phyloP scores from a whole-genome alignment of 176 grass and related monocot species.

The Paspalum notatum region DNA sequence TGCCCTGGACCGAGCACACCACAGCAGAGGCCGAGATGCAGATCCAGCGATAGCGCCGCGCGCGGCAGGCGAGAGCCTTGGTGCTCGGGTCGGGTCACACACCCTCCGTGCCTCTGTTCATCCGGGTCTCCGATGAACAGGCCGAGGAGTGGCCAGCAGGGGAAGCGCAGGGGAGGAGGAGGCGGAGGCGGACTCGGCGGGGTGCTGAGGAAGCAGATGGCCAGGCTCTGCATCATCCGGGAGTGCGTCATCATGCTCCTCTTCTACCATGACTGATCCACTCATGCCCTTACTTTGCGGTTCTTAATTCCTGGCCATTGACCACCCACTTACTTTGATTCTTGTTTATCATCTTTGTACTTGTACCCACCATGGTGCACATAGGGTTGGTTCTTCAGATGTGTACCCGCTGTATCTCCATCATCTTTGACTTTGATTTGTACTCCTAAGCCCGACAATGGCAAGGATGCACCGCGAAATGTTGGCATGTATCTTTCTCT shows the following conservation, averaged over 20 bases:
- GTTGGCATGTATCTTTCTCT: not conserved
- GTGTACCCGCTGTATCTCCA: constrained; percentile 25
- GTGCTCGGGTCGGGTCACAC: constrained; percentile 1
- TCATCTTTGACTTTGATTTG: not conserved
- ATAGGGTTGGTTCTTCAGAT: constrained; percentile 31
- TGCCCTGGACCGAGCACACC: constrained; percentile 22
- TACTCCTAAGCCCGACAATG: constrained; percentile 45
- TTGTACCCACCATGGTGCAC: not conserved
- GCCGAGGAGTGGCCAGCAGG: constrained; percentile 40
- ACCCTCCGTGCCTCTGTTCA: constrained; percentile 28
- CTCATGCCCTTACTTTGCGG: not conserved
- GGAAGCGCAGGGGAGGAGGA: constrained; percentile 29
- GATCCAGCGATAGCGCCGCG: constrained; percentile 17
- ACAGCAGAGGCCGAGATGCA: constrained; percentile 18
- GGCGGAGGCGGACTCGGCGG: constrained; percentile 43
- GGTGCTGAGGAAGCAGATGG: constrained; percentile 65
- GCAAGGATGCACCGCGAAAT: constrained; percentile 40
- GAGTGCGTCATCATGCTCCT: constrained; percentile 68
- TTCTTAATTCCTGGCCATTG: constrained; percentile 5
- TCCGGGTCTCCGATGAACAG: constrained; percentile 33
- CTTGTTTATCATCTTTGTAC: not conserved
- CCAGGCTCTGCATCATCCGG: constrained; percentile 58
- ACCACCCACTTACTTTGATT: not conserved
- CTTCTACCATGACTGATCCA: constrained; percentile 63
- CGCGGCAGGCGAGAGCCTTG: constrained; percentile 3